Evolutionary conservation across 208 protist genomes (phyloP).

Genomic region (Hexamita inflata): DNA sequence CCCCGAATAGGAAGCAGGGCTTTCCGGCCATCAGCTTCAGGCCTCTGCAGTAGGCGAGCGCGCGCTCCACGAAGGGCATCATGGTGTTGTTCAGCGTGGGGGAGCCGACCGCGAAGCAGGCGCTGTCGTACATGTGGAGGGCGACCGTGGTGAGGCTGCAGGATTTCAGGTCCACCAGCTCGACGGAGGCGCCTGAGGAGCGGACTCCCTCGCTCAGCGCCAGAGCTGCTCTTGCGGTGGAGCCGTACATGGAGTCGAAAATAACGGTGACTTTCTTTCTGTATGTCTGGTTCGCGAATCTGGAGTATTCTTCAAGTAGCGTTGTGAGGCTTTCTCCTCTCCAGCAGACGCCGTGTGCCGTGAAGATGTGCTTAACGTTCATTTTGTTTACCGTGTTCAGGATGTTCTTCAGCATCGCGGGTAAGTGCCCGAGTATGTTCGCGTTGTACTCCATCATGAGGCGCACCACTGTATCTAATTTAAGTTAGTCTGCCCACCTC

Average conservation of each 20-base stretch:
- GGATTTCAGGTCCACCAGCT: background rate
- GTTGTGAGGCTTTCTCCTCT: background rate
- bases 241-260: constrained; percentile 18
- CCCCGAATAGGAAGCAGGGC: background rate
- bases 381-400: background rate
- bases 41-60: background rate
- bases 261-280: constrained; percentile 4
- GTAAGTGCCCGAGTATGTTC: constrained; percentile 5
- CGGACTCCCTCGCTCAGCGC: background rate
- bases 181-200: background rate
- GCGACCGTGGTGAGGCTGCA: background rate
- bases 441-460: constrained; percentile 3
- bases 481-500: constrained; percentile 1
- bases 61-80: background rate
- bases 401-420: background rate
- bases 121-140: background rate
- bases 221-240: background rate
- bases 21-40: background rate
- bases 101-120: background rate
- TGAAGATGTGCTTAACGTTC: background rate
- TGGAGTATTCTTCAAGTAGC: background rate
- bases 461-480: background rate
- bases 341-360: constrained; percentile 13
- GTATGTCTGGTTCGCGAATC: background rate
- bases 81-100: constrained; percentile 20